phyloP scores from a whole-genome alignment of 2,329 filamentous ascomycete genomes.

The Simplicillium aogashimaense region DNA sequence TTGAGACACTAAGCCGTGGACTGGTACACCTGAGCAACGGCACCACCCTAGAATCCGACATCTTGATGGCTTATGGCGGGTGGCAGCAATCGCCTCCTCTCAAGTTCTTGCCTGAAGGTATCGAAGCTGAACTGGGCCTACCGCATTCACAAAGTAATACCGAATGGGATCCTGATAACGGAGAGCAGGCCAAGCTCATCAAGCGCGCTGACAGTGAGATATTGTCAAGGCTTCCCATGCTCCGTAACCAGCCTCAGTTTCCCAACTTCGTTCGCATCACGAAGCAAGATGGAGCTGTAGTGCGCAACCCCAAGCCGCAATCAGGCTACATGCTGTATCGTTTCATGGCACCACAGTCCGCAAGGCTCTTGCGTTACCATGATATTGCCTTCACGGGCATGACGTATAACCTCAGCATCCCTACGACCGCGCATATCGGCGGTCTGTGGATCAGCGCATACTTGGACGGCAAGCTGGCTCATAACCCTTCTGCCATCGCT shows the following conservation, averaged over 20 bases:
- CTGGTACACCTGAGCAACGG: conserved; percentile 42
- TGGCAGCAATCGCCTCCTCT: conserved; percentile 46
- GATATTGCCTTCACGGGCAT: conserved; percentile 35
- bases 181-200: conserved; percentile 21
- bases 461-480: conserved; percentile 24
- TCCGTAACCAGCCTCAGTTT: conserved; percentile 39
- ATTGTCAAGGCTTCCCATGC: conserved; percentile 38
- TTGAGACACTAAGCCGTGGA: conserved; percentile 31
- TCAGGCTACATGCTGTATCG: conserved; percentile 29
- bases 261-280: conserved; percentile 32
- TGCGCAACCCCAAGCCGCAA: conserved; percentile 21
- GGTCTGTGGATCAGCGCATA: conserved; percentile 54
- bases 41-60: conserved; percentile 35
- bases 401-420: conserved; percentile 28
- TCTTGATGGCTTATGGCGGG: conserved; percentile 46
- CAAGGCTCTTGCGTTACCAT: conserved; percentile 20
- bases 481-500: conserved; percentile 6
- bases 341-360: conserved; percentile 31
- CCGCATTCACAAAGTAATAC: conserved; percentile 24
- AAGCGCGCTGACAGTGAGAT: conserved; percentile 42
- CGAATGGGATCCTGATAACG: conserved; percentile 7
- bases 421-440: conserved; percentile 30
- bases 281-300: conserved; percentile 24
- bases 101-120: conserved; percentile 38
- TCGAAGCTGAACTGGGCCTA: conserved; percentile 36